phyloP scores from a whole-genome alignment of 2,329 filamentous ascomycete species.

The Talaromyces sp. region DNA sequence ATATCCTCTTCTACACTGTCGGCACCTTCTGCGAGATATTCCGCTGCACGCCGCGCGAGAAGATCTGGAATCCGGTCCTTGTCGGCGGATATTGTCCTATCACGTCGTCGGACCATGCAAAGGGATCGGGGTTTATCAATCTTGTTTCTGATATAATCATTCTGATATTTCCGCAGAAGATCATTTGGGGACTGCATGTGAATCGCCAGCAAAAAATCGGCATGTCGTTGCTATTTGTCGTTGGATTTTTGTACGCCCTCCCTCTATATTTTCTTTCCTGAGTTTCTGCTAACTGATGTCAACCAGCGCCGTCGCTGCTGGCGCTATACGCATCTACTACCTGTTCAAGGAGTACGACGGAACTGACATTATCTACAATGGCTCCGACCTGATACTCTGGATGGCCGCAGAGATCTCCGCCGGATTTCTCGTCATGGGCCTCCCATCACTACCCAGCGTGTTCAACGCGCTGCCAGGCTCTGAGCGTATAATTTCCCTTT shows the following conservation, averaged over 20 bases:
- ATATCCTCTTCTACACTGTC: neutral
- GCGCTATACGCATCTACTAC: neutral
- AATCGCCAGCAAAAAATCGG: neutral
- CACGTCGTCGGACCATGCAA: neutral
- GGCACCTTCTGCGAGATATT: neutral
- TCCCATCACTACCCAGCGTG: neutral
- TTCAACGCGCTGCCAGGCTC: neutral
- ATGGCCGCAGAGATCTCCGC: neutral
- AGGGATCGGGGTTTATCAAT: neutral
- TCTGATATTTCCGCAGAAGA: neutral
- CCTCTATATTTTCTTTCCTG: neutral
- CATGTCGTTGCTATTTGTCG: neutral
- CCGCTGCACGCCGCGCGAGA: neutral
- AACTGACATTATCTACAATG: neutral
- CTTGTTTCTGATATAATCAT: neutral
- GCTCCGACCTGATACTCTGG: neutral
- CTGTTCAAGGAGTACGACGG: neutral
- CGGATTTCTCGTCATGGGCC: neutral
- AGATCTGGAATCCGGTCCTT: neutral
- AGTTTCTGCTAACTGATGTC: neutral
- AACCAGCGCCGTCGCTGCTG: neutral
- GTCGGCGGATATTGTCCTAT: neutral
- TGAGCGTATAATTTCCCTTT: neutral
- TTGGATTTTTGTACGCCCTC: neutral
- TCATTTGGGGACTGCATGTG: slow-evolving; percentile 3